Evolutionary conservation across 257 asterid species (phyloP).

Genomic region (Striga asiatica): DNA sequence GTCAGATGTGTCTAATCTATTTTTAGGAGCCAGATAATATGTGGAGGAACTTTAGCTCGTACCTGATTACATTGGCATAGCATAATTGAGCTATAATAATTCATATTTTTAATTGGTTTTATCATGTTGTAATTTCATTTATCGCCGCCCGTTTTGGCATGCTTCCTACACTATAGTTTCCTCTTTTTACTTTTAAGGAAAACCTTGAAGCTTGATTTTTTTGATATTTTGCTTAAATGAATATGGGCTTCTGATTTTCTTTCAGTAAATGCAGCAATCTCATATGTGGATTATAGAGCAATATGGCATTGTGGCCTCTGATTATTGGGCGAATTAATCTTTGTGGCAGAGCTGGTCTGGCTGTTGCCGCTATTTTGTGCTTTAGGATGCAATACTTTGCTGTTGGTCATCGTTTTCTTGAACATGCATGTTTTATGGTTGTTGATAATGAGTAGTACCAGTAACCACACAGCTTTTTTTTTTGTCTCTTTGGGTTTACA

Average conservation of each 20-base stretch:
- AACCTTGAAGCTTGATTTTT: background rate
- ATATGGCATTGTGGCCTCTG: too few species aligned
- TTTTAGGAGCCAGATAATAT: background rate
- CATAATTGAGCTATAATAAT: too few species aligned
- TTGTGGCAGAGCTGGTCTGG: too few species aligned
- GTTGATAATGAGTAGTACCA: too few species aligned
- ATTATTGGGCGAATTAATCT: too few species aligned
- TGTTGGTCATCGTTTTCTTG: too few species aligned
- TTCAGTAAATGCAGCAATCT: background rate
- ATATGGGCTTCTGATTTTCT: background rate
- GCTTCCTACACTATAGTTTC: background rate
- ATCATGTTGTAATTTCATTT: background rate
- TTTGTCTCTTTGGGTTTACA: constrained; percentile 4
- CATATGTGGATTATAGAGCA: too few species aligned
- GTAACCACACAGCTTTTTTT: too few species aligned
- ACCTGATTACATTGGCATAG: background rate
- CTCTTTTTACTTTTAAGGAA: background rate
- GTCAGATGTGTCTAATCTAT: background rate
- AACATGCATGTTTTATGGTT: too few species aligned
- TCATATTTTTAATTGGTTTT: background rate
- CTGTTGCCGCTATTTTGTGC: too few species aligned
- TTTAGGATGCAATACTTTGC: too few species aligned
- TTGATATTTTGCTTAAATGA: background rate
- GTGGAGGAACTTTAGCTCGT: background rate
- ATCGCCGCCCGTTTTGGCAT: background rate